Evolutionary conservation across 176 grass and related monocot genomes (phyloP), one percentile per base, ranked within the genome.

Genomic region (Melocanna baccifera): DNA sequence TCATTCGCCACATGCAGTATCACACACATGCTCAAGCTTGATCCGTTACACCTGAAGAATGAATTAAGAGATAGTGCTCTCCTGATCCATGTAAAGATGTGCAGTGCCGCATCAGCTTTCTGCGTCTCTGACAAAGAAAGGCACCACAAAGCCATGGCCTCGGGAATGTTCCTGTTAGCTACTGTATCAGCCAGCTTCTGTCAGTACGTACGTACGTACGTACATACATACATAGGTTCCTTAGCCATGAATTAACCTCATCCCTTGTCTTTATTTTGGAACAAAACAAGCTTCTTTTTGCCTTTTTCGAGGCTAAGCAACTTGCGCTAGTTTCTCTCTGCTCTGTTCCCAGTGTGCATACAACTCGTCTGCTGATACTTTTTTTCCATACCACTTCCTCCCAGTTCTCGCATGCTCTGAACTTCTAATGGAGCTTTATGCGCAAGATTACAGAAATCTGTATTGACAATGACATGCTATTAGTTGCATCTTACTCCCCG

Each of bases 181-280:
- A 29, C 12, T 23, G 48, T 52, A 56, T 56, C 72, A 50, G 57
- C 25, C 43, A 28, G 43, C 37, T 55, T 67, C 47, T 76, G 26
- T 59, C 37, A 26, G 25, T 20, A 22, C 83, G 70, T 73, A 75
- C 29, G 15, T 3, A 34, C 34, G 4, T 36, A 36, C 34, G 4
- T 34, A 4, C 32, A 34, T 30, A 4, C 29, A 36, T 42, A 42
- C 41, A 34, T 36, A 36, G 26, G 72, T 86, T 90, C 78, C 88
- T 90, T 86, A 86, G 88, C 23, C 65, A 78, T 43, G 72, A 90
- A 90, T 90, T 82, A 90, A 83, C 20, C 88, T 65, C 87, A 50
- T 76, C 23, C 37, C 32, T 43, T 20, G 56, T 25, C 79, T 83
- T 86, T 78, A 79, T 57, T 83, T 79, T 22, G 59, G 73, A 43